A percentile compares a stretch with the other conserved stretches of the same genome.
Conservation (phyloP, 2,329 filamentous ascomycete genomes). For the Diaporthe ilicicola region DNA sequence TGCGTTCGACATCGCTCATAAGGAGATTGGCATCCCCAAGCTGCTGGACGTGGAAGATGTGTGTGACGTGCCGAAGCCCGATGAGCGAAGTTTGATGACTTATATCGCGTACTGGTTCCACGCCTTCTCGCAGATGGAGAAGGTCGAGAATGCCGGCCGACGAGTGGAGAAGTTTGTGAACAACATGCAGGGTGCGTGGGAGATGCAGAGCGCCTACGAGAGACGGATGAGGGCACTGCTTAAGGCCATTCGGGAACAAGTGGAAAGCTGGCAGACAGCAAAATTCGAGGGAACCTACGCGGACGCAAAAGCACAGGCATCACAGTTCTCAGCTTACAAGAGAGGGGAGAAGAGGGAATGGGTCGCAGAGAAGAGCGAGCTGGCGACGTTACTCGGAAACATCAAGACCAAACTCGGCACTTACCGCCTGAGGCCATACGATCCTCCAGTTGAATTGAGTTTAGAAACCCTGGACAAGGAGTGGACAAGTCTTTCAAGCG, state of each 20-base stretch:
- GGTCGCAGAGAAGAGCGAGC: slow-evolving; percentile 97
- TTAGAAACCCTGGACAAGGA: slow-evolving; percentile 83
- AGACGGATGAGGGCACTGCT: slow-evolving; percentile 86
- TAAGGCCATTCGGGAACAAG: slow-evolving; percentile 76
- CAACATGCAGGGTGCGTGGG: slow-evolving; percentile 99
- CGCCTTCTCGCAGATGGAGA: slow-evolving; percentile 98
- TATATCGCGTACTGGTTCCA: slow-evolving; percentile 99
- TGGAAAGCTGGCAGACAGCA: slow-evolving; percentile 78
- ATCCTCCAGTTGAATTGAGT: slow-evolving; percentile 84
- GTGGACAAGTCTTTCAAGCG: slow-evolving; percentile 81
- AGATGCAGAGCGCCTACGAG: slow-evolving; percentile 98
- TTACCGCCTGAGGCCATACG: slow-evolving; percentile 89
- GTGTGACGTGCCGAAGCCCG: slow-evolving; percentile 93
- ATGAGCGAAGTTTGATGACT: slow-evolving; percentile 97
- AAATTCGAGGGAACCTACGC: slow-evolving; percentile 90
- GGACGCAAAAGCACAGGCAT: slow-evolving; percentile 88
- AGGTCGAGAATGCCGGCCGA: slow-evolving; percentile 95
- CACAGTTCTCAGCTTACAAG: slow-evolving; percentile 88
- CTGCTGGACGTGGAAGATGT: slow-evolving; percentile 98
- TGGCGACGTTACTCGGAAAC: slow-evolving; percentile 92
- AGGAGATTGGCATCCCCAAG: slow-evolving; percentile 96
- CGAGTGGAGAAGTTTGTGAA: slow-evolving; percentile 98
- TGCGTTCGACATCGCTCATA: slow-evolving; percentile 93
- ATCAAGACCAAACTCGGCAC: slow-evolving; percentile 99
- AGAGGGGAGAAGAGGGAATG: slow-evolving; percentile 88